Evolutionary conservation across 495 filamentous ascomycete genomes (phyloP).

Genomic region (Podospora didyma): DNA sequence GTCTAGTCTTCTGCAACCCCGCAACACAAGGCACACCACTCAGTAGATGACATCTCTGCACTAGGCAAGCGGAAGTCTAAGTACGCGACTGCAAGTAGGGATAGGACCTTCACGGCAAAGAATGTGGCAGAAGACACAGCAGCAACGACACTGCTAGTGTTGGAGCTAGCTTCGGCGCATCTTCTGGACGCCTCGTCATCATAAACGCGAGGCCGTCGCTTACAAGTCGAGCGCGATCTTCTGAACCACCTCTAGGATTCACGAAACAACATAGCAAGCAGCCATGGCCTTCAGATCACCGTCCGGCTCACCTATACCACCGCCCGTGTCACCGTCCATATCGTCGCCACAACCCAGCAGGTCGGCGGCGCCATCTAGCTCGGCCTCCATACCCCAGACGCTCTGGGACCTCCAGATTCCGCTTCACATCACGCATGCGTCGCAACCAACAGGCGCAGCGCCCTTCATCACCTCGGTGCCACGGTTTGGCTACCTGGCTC

Average conservation of each 20-base stretch:
- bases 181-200: neutral
- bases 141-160: neutral
- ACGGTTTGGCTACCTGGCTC: constrained; percentile 66
- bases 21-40: no score
- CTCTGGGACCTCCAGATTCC: constrained; percentile 50
- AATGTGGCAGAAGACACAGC: neutral
- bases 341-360: neutral
- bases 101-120: neutral
- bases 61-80: no score
- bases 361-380: no score
- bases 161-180: no score
- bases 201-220: no score
- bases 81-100: no score
- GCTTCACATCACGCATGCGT: constrained; percentile 47
- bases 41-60: no score
- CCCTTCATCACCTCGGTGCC: constrained; percentile 56
- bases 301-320: neutral
- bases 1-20: no score
- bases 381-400: constrained; percentile 23
- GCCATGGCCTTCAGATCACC: neutral
- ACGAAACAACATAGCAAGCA: neutral
- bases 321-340: neutral
- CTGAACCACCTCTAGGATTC: no score
- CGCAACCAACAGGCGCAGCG: constrained; percentile 20
- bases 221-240: no score